Percentiles rank a stretch among this genome's conserved stretches.
phyloP scores from a whole-genome alignment of 129 eudicot species.

The Calendula officinalis region DNA sequence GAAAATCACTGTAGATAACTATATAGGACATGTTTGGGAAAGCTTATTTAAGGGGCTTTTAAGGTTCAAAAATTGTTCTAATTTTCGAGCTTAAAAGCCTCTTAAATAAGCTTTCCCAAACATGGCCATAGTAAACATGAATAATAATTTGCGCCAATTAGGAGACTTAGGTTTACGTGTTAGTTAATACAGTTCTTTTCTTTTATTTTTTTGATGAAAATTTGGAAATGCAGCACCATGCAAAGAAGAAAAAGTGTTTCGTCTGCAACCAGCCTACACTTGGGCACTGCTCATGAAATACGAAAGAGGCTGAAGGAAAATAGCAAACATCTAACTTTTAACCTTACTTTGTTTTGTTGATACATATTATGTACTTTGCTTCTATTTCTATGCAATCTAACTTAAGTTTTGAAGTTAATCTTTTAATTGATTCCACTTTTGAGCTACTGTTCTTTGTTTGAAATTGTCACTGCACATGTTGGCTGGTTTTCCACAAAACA shows the following conservation, averaged over 20 bases:
- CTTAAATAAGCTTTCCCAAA: too few relatives aligned
- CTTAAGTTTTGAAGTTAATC: slow-evolving; percentile 15
- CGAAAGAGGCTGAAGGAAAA: slow-evolving; percentile 58
- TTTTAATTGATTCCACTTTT: slow-evolving; percentile 11
- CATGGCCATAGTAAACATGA: too few relatives aligned
- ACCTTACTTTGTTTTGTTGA: background rate
- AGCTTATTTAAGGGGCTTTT: too few relatives aligned
- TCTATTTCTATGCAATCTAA: slow-evolving; percentile 3
- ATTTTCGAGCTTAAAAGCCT: too few relatives aligned
- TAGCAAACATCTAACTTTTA: slow-evolving; percentile 30
- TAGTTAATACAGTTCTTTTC: slow-evolving; percentile 2
- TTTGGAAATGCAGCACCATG: slow-evolving; percentile 62
- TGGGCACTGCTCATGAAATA: slow-evolving; percentile 81
- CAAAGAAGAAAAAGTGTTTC: slow-evolving; percentile 75
- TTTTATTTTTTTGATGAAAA: background rate
- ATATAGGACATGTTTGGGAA: too few relatives aligned
- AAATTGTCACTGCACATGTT: too few relatives aligned
- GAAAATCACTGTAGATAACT: too few relatives aligned
- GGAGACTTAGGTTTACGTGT: too few relatives aligned
- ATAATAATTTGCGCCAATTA: too few relatives aligned
- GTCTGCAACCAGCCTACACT: slow-evolving; percentile 86
- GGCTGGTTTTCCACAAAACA: too few relatives aligned
- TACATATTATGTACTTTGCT: slow-evolving; percentile 9
- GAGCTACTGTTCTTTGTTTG: slow-evolving; percentile 1
- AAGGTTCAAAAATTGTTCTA: too few relatives aligned